Conservation (phyloP, 2,329 filamentous ascomycete species). For the Alternaria tenuissima region DNA sequence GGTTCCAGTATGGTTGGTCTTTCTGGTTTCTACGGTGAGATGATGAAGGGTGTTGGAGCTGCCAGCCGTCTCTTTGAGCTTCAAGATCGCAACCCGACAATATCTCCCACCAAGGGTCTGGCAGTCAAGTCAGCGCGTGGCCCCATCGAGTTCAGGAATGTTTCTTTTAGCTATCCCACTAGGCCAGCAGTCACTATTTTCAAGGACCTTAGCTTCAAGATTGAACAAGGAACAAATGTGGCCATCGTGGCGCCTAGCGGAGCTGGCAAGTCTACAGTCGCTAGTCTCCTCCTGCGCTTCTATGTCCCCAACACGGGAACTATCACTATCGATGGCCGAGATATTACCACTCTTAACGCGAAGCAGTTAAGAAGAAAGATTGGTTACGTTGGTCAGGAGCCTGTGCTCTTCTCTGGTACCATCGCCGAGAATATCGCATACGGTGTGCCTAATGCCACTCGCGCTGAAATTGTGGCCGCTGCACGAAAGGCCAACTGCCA, state of each 20-base stretch:
- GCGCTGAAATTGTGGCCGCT: conserved; percentile 82
- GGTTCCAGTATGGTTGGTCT: conserved; percentile 90
- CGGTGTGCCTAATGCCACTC: conserved; percentile 79
- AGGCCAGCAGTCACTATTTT: conserved; percentile 92
- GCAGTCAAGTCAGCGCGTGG: conserved; percentile 86
- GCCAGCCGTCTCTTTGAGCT: conserved; percentile 96
- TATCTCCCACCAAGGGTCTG: conserved; percentile 83
- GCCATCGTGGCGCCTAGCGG: conserved; percentile 96
- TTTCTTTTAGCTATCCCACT: conserved; percentile 92
- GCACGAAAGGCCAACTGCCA: conserved; percentile 93
- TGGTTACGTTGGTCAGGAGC: conserved; percentile 94
- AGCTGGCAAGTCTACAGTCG: conserved; percentile 95
- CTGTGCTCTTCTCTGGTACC: conserved; percentile 86
- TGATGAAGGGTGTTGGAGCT: conserved; percentile 98
- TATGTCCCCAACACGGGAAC: conserved; percentile 81
- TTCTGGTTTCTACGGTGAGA: conserved; percentile 94
- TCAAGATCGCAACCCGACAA: conserved; percentile 86
- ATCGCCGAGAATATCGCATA: conserved; percentile 93
- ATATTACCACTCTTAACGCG: conserved; percentile 86
- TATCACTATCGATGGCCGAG: conserved; percentile 84
- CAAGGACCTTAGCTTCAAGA: conserved; percentile 85
- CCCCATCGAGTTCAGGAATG: conserved; percentile 84
- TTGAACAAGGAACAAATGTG: conserved; percentile 91
- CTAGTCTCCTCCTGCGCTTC: conserved; percentile 88
- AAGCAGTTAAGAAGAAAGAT: conserved; percentile 93